Conservation (phyloP, 129 eudicot genomes). For the Helianthus tuberosus region DNA sequence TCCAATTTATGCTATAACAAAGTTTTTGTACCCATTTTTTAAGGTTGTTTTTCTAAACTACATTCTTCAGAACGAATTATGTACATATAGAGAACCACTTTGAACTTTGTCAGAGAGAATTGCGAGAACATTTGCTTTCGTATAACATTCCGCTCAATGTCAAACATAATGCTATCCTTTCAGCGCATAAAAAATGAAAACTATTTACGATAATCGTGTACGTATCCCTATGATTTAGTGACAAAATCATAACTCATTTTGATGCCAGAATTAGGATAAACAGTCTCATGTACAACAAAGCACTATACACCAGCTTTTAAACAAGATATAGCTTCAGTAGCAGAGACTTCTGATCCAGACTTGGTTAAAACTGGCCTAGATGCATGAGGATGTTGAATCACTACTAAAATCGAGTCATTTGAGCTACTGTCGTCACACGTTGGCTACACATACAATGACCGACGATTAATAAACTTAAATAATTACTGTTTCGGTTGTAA, state of each 20-base stretch:
- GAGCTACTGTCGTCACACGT: constrained; percentile 49
- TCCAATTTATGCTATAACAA: too few species aligned
- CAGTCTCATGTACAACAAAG: neutral
- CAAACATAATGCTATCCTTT: too few species aligned
- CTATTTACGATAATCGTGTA: neutral
- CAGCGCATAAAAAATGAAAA: neutral
- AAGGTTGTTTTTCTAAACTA: too few species aligned
- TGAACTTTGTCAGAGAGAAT: too few species aligned
- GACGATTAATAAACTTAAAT: neutral
- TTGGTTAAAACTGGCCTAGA: constrained; percentile 27
- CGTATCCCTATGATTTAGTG: neutral
- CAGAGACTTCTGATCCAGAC: constrained; percentile 27
- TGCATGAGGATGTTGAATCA: constrained; percentile 86
- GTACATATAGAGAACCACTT: too few species aligned
- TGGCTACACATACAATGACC: constrained; percentile 51
- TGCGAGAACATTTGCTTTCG: too few species aligned
- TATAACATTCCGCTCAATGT: too few species aligned
- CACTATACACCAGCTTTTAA: constrained; percentile 17
- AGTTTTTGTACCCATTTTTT: too few species aligned
- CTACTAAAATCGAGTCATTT: constrained; percentile 66
- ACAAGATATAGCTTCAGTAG: constrained; percentile 23
- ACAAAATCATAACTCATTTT: constrained; percentile 4
- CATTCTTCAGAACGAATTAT: too few species aligned
- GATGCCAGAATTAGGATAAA: neutral
- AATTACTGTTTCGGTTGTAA: neutral